phyloP scores from a whole-genome alignment of 2,329 filamentous ascomycete genomes.

The Hawksworthiomyces lignivorus region DNA sequence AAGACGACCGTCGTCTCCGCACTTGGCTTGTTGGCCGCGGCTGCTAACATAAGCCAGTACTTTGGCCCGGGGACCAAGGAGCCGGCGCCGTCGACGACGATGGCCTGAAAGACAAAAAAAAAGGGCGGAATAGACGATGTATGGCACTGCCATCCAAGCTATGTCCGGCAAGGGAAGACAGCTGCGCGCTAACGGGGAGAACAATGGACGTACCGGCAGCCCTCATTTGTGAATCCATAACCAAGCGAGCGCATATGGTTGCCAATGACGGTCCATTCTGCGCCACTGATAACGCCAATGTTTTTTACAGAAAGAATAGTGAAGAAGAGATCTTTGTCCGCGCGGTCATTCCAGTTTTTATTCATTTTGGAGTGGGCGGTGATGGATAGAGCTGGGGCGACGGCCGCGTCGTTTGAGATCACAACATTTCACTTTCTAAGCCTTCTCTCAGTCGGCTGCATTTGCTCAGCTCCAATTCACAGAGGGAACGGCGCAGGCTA shows the following conservation, averaged over 20 bases:
- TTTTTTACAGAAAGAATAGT: slow-evolving; percentile 56
- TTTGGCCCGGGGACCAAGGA: background rate
- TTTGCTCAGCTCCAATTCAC: too few relatives aligned
- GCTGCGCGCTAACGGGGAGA: background rate
- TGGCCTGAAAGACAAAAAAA: background rate
- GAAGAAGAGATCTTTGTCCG: slow-evolving; percentile 57
- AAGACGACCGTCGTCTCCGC: background rate
- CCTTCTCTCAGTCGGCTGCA: too few relatives aligned
- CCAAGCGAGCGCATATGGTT: slow-evolving; percentile 52
- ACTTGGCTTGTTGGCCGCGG: too few relatives aligned
- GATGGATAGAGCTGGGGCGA: background rate
- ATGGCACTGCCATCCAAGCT: too few relatives aligned
- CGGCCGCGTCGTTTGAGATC: slow-evolving; percentile 1
- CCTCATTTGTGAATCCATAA: slow-evolving; percentile 58
- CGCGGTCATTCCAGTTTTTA: slow-evolving; percentile 55
- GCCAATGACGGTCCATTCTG: slow-evolving; percentile 55
- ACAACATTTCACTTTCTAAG: too few relatives aligned
- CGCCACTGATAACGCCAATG: slow-evolving; percentile 54
- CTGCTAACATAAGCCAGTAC: slow-evolving; percentile 11
- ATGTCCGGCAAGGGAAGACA: too few relatives aligned
- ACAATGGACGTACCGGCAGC: slow-evolving; percentile 44
- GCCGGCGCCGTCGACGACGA: background rate
- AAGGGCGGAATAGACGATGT: too few relatives aligned
- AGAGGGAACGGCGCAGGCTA: too few relatives aligned
- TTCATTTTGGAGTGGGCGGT: slow-evolving; percentile 30